A percentile compares a stretch with the other conserved stretches of the same genome.
Conservation (phyloP, 345 rosid genomes). For the Dimocarpus longan region DNA sequence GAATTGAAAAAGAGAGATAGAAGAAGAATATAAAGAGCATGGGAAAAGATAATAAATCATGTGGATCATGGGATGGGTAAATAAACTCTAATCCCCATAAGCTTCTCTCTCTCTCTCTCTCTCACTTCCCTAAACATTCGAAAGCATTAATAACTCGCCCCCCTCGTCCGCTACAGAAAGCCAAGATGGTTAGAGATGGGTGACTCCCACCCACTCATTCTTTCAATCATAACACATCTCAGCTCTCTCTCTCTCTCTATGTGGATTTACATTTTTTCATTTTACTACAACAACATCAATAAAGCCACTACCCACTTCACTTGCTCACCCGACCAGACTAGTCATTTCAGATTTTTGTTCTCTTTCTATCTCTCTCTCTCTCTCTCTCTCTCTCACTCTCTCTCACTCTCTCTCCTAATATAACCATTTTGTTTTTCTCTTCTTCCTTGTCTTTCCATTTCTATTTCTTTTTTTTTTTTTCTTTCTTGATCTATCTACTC, state of each 20-base stretch:
- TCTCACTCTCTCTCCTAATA: conserved; percentile 29
- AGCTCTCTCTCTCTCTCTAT: conserved; percentile 19
- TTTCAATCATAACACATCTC: conserved; percentile 42
- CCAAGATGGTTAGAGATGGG: conserved; percentile 29
- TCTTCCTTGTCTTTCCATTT: conserved; percentile 25
- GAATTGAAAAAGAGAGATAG: no score
- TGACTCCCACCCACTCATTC: conserved; percentile 65
- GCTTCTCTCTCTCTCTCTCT: not conserved
- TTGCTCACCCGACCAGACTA: conserved; percentile 44
- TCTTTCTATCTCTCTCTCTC: conserved; percentile 28
- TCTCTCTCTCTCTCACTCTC: conserved; percentile 36
- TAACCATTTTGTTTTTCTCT: conserved; percentile 4
- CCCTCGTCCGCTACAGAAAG: conserved; percentile 58
- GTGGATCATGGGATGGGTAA: no score
- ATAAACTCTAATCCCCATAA: not conserved
- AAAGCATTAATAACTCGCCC: conserved; percentile 42
- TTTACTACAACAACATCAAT: not conserved
- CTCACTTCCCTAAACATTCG: conserved; percentile 48
- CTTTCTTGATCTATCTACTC: not conserved
- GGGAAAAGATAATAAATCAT: no score
- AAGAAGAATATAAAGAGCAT: no score
- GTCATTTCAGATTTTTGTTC: conserved; percentile 42
- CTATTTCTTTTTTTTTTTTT: not conserved
- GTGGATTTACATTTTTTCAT: not conserved
- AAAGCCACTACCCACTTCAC: conserved; percentile 12